These are phyloP conservation scores for Bromus sterilis DNA, from an alignment of 176 grass and related monocot genomes.

Conservation along the genomic window DNA sequence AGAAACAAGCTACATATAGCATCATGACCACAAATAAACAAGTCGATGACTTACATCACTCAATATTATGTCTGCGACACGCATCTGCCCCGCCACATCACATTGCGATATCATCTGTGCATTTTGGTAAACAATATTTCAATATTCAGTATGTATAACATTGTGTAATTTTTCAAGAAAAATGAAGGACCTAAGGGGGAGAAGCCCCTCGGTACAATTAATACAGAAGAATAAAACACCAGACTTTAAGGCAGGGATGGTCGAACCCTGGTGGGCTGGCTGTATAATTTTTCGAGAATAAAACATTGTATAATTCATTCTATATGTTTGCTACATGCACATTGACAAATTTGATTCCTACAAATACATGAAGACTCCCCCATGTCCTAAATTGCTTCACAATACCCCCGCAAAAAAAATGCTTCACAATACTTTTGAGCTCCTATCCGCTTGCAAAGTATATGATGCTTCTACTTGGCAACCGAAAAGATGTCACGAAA, in stretches of 20 bases:
- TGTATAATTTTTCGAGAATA: not conserved
- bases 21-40: not conserved
- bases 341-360: slow-evolving; percentile 9
- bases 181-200: not conserved
- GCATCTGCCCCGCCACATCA: slow-evolving; percentile 40
- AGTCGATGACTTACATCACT: slow-evolving; percentile 67
- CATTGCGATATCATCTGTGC: slow-evolving; percentile 58
- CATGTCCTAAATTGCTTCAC: not conserved
- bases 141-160: slow-evolving; percentile 6
- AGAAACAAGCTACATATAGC: slow-evolving; percentile 8
- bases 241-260: not conserved
- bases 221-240: not conserved
- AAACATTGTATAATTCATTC: slow-evolving; percentile 13
- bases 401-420: not conserved
- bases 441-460: not conserved
- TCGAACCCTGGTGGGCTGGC: not conserved
- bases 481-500: not conserved
- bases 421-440: not conserved
- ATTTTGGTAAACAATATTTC: slow-evolving; percentile 20
- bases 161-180: not conserved
- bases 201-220: not conserved
- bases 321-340: not conserved
- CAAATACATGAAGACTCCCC: not conserved
- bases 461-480: not conserved
- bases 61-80: slow-evolving; percentile 53